These are phyloP conservation scores for Claviceps sp. DNA, from an alignment of 2,329 filamentous ascomycete species.

Conservation along the genomic window DNA sequence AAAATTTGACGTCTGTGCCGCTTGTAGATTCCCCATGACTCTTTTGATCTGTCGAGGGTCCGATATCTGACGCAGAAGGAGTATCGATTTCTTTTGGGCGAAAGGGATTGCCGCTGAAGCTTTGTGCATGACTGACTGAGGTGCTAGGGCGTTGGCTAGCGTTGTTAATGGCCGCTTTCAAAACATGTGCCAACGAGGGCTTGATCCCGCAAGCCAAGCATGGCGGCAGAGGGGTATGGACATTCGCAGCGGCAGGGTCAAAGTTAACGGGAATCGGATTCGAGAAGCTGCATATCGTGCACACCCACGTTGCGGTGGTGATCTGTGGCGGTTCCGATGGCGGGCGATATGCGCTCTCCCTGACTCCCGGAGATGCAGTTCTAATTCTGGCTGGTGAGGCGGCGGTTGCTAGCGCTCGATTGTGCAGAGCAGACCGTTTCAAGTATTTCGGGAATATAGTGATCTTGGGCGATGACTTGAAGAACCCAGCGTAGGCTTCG, in stretches of 20 bases:
- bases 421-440: constrained; percentile 49
- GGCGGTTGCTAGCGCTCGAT: constrained; percentile 34
- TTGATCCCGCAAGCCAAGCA: constrained; percentile 93
- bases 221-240: constrained; percentile 67
- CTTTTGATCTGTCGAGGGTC: background rate
- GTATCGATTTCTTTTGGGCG: background rate
- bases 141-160: constrained; percentile 40
- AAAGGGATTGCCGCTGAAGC: background rate
- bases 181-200: constrained; percentile 64
- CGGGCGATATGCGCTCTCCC: constrained; percentile 28
- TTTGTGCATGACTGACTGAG: background rate
- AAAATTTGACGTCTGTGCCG: constrained; percentile 28
- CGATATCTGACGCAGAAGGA: background rate
- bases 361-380: constrained; percentile 32
- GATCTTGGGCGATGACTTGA: constrained; percentile 91
- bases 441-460: constrained; percentile 72
- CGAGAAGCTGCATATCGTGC: constrained; percentile 88
- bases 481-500: constrained; percentile 85
- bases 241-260: constrained; percentile 67
- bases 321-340: constrained; percentile 28
- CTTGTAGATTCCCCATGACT: background rate
- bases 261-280: constrained; percentile 91
- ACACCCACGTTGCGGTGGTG: constrained; percentile 76
- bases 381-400: constrained; percentile 32
- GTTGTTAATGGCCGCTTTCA: constrained; percentile 76